Evolutionary conservation across 225 moss, liverwort and hornwort species (phyloP).

Genomic region (Bryoerythrophyllum caledonicum): DNA sequence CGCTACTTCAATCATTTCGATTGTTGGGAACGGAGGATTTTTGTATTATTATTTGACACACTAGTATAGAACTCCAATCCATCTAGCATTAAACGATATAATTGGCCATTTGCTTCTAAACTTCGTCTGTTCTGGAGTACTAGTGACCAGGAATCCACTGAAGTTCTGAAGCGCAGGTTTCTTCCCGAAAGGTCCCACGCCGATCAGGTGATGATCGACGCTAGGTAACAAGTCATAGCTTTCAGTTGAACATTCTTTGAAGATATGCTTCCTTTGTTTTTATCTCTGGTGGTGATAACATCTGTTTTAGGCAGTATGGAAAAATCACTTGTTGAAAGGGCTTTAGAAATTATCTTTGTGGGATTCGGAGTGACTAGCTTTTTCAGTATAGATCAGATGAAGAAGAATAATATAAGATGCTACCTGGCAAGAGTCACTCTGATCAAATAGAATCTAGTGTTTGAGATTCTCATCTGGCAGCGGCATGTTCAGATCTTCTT

Average conservation of each 20-base stretch:
- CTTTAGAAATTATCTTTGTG: accelerated
- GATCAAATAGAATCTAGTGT: background rate
- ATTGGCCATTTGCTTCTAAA: background rate
- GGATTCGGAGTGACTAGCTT: accelerated
- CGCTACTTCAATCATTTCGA: background rate
- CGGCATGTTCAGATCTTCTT: accelerated
- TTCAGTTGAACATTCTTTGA: background rate
- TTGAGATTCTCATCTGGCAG: accelerated
- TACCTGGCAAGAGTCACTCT: too few species aligned
- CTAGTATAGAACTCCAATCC: background rate
- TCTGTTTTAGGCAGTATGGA: background rate
- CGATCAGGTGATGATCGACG: background rate
- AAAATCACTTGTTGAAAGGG: background rate
- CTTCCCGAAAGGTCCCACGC: too few species aligned
- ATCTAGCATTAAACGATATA: background rate
- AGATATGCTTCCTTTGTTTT: background rate
- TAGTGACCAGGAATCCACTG: background rate
- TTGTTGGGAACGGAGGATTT: slow-evolving; percentile 2
- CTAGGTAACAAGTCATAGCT: background rate
- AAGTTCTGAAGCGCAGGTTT: background rate
- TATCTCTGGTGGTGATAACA: background rate
- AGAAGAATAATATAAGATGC: too few species aligned
- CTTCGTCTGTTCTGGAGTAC: background rate
- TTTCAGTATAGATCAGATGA: accelerated
- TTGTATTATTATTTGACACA: slow-evolving; percentile 8